Evolutionary conservation across 371 early-diverging fungal species (phyloP).

Genomic region (Parasitella parasitica): DNA sequence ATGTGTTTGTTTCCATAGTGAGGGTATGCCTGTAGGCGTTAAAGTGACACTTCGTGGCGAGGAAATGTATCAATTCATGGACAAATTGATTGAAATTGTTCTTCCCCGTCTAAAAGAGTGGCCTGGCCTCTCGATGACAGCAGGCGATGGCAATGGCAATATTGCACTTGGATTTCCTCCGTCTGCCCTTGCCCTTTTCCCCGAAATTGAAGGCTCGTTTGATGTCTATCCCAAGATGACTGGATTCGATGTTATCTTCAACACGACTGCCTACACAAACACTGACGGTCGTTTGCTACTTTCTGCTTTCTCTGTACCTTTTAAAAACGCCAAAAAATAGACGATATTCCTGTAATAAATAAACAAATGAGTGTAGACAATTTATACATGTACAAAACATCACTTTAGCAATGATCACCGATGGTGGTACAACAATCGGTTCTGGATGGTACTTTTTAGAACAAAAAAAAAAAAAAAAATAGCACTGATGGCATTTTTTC

Average conservation of each 20-base stretch:
- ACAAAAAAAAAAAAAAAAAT: no score
- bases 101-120: constrained; percentile 94
- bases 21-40: constrained; percentile 89
- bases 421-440: no score
- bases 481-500: background rate
- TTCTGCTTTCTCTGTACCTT: constrained; percentile 90
- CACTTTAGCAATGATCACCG: background rate
- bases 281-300: constrained; percentile 83
- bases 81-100: constrained; percentile 92
- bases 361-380: background rate
- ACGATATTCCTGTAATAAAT: background rate
- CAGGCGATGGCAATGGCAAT: constrained; percentile 84
- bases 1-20: constrained; percentile 29
- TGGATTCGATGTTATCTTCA: constrained; percentile 83
- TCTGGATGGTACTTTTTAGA: no score
- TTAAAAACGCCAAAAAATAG: constrained; percentile 37
- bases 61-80: constrained; percentile 91
- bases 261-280: constrained; percentile 83
- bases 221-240: constrained; percentile 89
- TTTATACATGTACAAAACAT: no score
- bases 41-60: constrained; percentile 79
- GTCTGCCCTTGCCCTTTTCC: constrained; percentile 87
- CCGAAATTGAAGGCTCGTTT: constrained; percentile 94
- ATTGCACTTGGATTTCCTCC: constrained; percentile 84
- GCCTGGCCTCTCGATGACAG: constrained; percentile 73